Base-by-base conservation (phyloP, 805 yeast species). In the Lipomyces starkeyi region DNA sequence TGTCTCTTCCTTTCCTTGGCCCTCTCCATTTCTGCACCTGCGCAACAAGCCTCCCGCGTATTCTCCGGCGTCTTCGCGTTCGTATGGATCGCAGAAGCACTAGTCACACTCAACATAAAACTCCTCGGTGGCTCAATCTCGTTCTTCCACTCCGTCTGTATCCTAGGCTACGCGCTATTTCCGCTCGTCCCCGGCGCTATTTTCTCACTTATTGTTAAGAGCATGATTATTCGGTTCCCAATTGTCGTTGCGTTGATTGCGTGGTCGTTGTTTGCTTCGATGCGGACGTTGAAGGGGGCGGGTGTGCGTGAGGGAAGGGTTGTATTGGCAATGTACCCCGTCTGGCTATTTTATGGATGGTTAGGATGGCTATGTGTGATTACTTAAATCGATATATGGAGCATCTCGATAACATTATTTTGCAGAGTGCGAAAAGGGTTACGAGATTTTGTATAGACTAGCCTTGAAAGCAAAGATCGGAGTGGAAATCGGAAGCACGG, bases 361-460 rank as follows among this genome's bases (percentile, higher is more conserved):
- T 76, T 88, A 59, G 87, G 89, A 32, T 88, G 91, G 91, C 77
- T 88, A 37, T 86, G 87, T 68, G 87, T 88, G 17, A 85, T 89
- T 47, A 85, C 89, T 8, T 85, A 75, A 70, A 53, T 17, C 11
- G 17, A 13, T 14, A 3, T 4, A 17, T 43, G 8, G 49, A 43
- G 22, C 14, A n/a, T 7, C 11, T 6, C 22, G 49, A 3, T 43
- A 43, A 2, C 22, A 8, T 43, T 43, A n/a, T 43, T 43, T 13
- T 17, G 20, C 49, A 29, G 2, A 43, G 49, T 17, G 20, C 3
- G 22, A 43, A 17, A n/a, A 25, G 7, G 7, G 11, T n/a, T 17
- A 43, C 20, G 49, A 43, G 49, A 17, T 2, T 5, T 43, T 43
- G 49, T 43, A 17, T 43, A 43, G 49, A 43, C n/a, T n/a, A 43